Percentiles rank a stretch among this genome's conserved stretches.
Evolutionary conservation across 441 rosid species (phyloP).

Genomic region (Sinapis alba): DNA sequence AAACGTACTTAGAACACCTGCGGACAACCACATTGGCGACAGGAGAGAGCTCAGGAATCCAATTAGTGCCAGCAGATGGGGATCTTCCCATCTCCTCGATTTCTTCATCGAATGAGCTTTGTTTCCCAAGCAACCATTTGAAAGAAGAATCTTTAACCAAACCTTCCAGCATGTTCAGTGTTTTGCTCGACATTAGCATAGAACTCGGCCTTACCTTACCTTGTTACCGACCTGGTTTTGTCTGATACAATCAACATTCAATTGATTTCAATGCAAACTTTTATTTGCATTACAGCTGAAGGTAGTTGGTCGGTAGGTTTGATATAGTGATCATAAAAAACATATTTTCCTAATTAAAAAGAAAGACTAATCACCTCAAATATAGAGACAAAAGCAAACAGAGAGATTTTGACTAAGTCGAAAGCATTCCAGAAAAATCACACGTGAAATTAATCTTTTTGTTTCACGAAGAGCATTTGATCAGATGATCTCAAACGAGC

Average conservation of each 20-base stretch:
- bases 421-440: neutral
- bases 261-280: neutral
- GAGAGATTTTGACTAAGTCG: constrained; percentile 1
- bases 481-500: constrained; percentile 7
- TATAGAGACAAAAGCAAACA: neutral
- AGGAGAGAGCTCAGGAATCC: constrained; percentile 87
- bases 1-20: constrained; percentile 82
- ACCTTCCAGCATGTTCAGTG: constrained; percentile 71
- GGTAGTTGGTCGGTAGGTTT: constrained; percentile 32
- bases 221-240: neutral
- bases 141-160: constrained; percentile 80
- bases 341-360: neutral
- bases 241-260: constrained; percentile 14
- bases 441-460: neutral
- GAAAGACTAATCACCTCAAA: constrained; percentile 10
- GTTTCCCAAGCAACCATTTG: constrained; percentile 74
- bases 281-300: constrained; percentile 10
- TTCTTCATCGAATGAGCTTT: constrained; percentile 67
- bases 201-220: neutral
- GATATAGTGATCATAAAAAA: neutral
- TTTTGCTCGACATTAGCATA: constrained; percentile 53
- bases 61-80: constrained; percentile 65
- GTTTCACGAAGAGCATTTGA: neutral
- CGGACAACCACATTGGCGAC: constrained; percentile 83
- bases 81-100: constrained; percentile 86